Evolutionary conservation across 2,329 filamentous ascomycete genomes (phyloP), one percentile per base, ranked within the genome.

Genomic region (Talaromyces sp.): DNA sequence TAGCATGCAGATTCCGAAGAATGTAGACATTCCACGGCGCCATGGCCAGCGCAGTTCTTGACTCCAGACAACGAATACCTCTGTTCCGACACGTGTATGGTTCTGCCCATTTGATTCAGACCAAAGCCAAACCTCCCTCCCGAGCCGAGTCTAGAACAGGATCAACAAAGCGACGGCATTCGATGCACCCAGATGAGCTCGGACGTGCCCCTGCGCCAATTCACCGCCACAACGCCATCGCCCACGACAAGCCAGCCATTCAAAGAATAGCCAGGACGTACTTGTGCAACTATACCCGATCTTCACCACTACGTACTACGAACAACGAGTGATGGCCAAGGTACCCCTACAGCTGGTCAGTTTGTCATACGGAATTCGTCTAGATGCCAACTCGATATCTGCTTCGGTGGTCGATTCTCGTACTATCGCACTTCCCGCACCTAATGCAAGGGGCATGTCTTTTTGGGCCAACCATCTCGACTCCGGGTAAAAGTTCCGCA

Each of bases 371-470:
- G 42, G 12, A 44, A 42, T 44, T 44, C 12, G 21, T 31, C 23
- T 18, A 21, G 21, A 12, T 44, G 40, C 21, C 12, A 48, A 48
- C 14, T 48, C 44, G 44, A 16, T 28, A 48, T 16, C 25, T 48
- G 44, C 23, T 48, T 48, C 25, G 25, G 39, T 8, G 14, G 44
- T 48, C 44, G 44, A 50, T 37, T 14, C 28, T 54, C 31, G n/a
- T 18, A 35, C 37, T n/a, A 54, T 25, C 33, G 5, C 48, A 7
- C 16, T 21, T 28, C 7, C 18, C 5, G n/a, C n/a, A 54, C 11
- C 50, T 21, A 37, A 23, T 48, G 57, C 40, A 59, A 59, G 57
- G 57, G 57, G 39, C 55, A 40, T 44, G n/a, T 35, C 50, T 54
- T 35, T n/a, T n/a, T n/a, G n/a, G 48, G 48, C 48, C 12, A 18